Base-by-base conservation (phyloP, 2,329 filamentous ascomycete species). In the Beauveria sp. region DNA sequence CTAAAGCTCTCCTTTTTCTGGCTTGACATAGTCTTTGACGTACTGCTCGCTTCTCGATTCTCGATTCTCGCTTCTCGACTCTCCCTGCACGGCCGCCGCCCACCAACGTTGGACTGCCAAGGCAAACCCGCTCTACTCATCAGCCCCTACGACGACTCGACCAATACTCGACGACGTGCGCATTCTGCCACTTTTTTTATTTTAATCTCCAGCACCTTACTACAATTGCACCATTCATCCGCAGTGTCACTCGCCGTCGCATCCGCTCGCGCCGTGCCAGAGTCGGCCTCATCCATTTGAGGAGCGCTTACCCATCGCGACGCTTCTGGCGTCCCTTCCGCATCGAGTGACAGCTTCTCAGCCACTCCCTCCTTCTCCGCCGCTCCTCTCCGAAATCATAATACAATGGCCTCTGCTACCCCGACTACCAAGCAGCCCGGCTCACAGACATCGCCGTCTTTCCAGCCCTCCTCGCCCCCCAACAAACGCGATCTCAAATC, bases 401-500 rank as follows among this genome's bases (percentile, higher is more conserved):
- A 28, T 40, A 58, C 44, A 46, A 61, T 61, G 59, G 53, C 59
- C 10, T 61, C 52, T 51, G 59, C 53, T 44, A 61, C 59, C 9
- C 59, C 59, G 4, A n/a, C 46, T 40, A 8, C 52, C 37, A 59
- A 59, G 50, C 58, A 60, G 41, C 16, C 28, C 50, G 24, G 20
- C n/a, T 43, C 58, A 30, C 59, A 56, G 18, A 34, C 44, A 4
- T 7, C 44, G 24, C 30, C 59, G 46, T 24, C 59, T 8, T 51
- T 55, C 43, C 58, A 61, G 26, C 58, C 58, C 24, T 40, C 59
- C 3, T 91, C 90, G 47, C 90, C 90, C 60, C 91, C 91, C 34
- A 91, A 86, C 66, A 96, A 89, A 78, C 86, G 91, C 72, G 92
- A 96, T 73, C 80, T 97, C 67, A 89, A 92, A 68, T 96, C 90